Evolutionary conservation across 495 filamentous ascomycete species (phyloP).

Genomic region (Neurospora intermedia): DNA sequence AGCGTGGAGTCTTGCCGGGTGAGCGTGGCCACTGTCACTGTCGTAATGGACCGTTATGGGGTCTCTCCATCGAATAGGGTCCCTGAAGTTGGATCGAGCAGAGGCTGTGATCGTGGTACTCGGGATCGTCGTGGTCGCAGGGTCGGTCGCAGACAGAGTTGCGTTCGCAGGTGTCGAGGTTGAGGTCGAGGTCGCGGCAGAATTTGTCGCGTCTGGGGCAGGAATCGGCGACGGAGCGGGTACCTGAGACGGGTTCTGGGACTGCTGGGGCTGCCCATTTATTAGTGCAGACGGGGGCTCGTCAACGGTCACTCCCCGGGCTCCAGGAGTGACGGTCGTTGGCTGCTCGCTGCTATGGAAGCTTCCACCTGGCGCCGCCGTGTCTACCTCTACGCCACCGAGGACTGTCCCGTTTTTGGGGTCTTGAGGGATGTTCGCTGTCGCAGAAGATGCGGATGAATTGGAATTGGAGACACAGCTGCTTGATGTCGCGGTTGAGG

Average conservation of each 20-base stretch:
- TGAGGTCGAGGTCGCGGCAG: not conserved
- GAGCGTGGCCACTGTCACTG: slow-evolving; percentile 7
- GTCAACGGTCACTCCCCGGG: not conserved
- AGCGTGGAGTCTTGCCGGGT: slow-evolving; percentile 8
- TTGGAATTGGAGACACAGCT: not conserved
- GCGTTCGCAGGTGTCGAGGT: not conserved
- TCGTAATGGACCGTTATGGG: slow-evolving; percentile 15
- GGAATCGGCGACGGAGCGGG: not conserved
- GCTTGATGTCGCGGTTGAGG: not conserved
- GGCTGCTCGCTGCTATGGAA: not conserved
- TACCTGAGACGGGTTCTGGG: not conserved
- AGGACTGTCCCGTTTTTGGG: not conserved
- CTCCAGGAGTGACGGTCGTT: not conserved
- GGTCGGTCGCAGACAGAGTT: not conserved
- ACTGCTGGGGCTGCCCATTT: not conserved
- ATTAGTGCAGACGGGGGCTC: not conserved
- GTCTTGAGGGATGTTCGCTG: not conserved
- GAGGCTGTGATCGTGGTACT: not conserved
- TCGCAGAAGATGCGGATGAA: not conserved
- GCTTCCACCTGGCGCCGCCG: not conserved
- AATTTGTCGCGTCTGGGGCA: not conserved
- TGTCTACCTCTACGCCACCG: not conserved
- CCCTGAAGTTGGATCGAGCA: not conserved
- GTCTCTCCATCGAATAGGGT: slow-evolving; percentile 11
- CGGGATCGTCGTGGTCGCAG: not conserved